A percentile compares a stretch with the other conserved stretches of the same genome.
Conservation (phyloP, 2,329 filamentous ascomycete species). For the Didymosphaeria variabile region DNA sequence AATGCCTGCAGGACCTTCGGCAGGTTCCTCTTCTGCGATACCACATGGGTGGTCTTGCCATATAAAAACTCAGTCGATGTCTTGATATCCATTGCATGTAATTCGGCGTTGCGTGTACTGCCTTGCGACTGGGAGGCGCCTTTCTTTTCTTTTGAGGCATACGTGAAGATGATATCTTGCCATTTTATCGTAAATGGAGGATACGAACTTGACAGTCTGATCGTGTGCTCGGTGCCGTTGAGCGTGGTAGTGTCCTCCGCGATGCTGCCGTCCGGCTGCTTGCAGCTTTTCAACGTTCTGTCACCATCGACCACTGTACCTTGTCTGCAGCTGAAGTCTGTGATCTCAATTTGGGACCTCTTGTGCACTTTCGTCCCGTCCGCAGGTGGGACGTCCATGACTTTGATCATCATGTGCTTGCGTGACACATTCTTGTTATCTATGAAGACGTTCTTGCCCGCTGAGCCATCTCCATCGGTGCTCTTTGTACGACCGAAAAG, state of each 20-base stretch:
- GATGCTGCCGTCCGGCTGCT: constrained; percentile 49
- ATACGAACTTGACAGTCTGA: constrained; percentile 77
- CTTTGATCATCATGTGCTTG: constrained; percentile 82
- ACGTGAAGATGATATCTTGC: constrained; percentile 82
- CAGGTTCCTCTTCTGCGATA: constrained; percentile 89
- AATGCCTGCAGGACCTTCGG: constrained; percentile 86
- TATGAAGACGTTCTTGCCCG: constrained; percentile 62
- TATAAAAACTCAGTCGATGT: constrained; percentile 76
- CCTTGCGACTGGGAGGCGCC: constrained; percentile 58
- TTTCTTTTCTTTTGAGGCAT: constrained; percentile 76
- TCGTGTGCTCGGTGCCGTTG: constrained; percentile 61
- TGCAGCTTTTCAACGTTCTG: constrained; percentile 69
- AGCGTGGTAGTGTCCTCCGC: constrained; percentile 36
- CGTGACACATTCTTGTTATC: constrained; percentile 85
- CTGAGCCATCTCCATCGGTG: constrained; percentile 55
- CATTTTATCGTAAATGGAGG: constrained; percentile 76
- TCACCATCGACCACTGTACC: constrained; percentile 82
- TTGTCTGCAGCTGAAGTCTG: constrained; percentile 80
- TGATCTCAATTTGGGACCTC: constrained; percentile 75
- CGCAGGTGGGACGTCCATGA: constrained; percentile 70
- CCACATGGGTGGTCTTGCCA: constrained; percentile 81
- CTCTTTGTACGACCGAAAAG: constrained; percentile 83
- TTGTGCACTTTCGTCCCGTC: constrained; percentile 71
- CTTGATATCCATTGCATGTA: constrained; percentile 92
- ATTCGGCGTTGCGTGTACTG: constrained; percentile 62